phyloP scores from a whole-genome alignment of 164 flowering plant species.

The Cinnamomum micranthum region DNA sequence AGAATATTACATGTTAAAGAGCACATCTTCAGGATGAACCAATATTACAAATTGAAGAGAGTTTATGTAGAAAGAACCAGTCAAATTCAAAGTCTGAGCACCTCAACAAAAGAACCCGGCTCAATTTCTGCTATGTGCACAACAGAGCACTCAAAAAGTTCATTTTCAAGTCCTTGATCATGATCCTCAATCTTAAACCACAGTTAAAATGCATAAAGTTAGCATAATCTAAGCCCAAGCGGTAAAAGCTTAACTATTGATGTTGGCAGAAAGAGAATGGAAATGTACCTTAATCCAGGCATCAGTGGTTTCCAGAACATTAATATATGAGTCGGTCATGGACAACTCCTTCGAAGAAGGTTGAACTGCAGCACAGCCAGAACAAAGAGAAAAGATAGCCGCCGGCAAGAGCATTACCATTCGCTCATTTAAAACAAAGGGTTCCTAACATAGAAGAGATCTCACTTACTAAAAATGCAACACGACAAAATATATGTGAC shows the following conservation, averaged over 20 bases:
- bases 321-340: slow-evolving; percentile 13
- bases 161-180: slow-evolving; percentile 28
- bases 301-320: slow-evolving; percentile 29
- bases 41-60: slow-evolving; percentile 2
- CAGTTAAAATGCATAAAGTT: slow-evolving; percentile 10
- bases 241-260: neutral
- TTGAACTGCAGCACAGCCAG: slow-evolving; percentile 45
- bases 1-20: neutral
- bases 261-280: neutral
- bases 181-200: slow-evolving; percentile 41
- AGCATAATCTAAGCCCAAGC: neutral
- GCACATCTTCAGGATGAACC: neutral
- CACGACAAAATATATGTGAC: neutral
- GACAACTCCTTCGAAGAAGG: slow-evolving; percentile 20
- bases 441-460: slow-evolving; percentile 42
- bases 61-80: neutral
- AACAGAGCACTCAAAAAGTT: slow-evolving; percentile 39
- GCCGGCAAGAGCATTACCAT: slow-evolving; percentile 58
- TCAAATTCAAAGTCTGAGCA: slow-evolving; percentile 15
- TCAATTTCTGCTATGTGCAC: slow-evolving; percentile 54
- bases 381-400: slow-evolving; percentile 69
- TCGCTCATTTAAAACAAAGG: slow-evolving; percentile 38
- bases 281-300: slow-evolving; percentile 37
- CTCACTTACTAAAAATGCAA: neutral
- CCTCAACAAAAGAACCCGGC: slow-evolving; percentile 39